phyloP scores from a whole-genome alignment of 2,329 filamentous ascomycete genomes.

The Trichoderma citrinoviride region DNA sequence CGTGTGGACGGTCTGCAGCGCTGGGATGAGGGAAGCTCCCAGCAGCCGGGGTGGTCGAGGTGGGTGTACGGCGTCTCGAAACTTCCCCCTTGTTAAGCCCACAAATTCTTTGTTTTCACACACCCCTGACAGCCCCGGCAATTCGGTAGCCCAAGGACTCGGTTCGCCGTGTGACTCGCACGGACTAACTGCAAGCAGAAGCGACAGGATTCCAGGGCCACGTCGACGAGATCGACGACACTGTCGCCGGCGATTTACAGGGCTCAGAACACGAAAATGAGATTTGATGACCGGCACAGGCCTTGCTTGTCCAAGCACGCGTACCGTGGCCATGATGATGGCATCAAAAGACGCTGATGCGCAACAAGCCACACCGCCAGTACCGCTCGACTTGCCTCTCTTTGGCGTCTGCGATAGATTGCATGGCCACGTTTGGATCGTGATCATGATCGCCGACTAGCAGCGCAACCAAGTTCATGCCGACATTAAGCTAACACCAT shows the following conservation, averaged over 20 bases:
- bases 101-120: conserved; percentile 7
- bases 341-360: neutral
- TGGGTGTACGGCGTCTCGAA: conserved; percentile 13
- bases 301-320: neutral
- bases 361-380: conserved; percentile 5
- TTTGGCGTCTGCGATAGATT: conserved; percentile 12
- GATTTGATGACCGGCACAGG: neutral
- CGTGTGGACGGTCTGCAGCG: conserved; percentile 18
- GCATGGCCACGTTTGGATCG: conserved; percentile 14
- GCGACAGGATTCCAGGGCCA: neutral
- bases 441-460: conserved; percentile 18
- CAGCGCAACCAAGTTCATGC: conserved; percentile 6
- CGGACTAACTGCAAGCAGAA: conserved; percentile 3
- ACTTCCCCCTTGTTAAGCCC: conserved; percentile 5
- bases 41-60: conserved; percentile 1
- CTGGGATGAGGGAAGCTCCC: conserved; percentile 9
- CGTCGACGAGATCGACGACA: neutral
- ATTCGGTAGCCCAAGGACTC: conserved; percentile 19
- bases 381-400: neutral
- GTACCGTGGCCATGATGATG: neutral
- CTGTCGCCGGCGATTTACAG: neutral
- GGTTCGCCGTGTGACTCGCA: conserved; percentile 19
- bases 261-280: neutral
- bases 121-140: conserved; percentile 15
- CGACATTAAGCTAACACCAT: neutral